Base-by-base conservation (phyloP, 2,329 filamentous ascomycete species). In the Alternaria infectoria region DNA sequence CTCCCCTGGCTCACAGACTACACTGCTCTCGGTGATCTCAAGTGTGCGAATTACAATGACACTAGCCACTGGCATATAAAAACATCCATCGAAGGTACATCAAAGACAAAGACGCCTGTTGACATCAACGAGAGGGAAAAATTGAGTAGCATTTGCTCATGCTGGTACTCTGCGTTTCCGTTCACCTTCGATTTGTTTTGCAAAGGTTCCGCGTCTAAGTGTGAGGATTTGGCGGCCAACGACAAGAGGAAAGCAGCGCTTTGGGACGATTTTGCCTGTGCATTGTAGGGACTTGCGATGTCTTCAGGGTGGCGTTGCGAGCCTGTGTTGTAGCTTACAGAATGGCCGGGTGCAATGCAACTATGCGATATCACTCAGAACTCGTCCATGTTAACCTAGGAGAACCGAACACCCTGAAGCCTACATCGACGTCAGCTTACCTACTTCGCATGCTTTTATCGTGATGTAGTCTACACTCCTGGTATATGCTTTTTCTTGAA, bases 61-160 rank as follows among this genome's bases (percentile, higher is more conserved):
- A 40, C 36, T 0, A 40, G n/a, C 36, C 0, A 40, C 36, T 40
- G 36, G 36, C 36, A 2, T 40, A 40, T 40, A 2, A 0, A 0
- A 40, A 40, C n/a, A 40, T 40, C 36, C n/a, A 40, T 40, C 8
- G 36, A 40, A 3, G 36, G 36, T 17, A 40, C 32, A 40, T 40
- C 32, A 3, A 5, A 36, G 1, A 36, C 32, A 36, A 0, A 36
- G 32, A 1, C 7, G 1, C 32, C 32, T 3, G 32, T 36, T 5
- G 7, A 17, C 0, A 40, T 40, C 0, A 40, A 15, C n/a, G n/a
- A 40, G 4, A 10, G 0, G 36, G 36, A 40, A 10, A 40, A 3
- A 11, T 3, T 40, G 36, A 0, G n/a, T 10, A 11, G 11, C 0
- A 17, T 40, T 0, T 40, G 36, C 36, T 40, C 36, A 17, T 40